Conservation (phyloP, 495 filamentous ascomycete species). For the Penicillium coprophilum region DNA sequence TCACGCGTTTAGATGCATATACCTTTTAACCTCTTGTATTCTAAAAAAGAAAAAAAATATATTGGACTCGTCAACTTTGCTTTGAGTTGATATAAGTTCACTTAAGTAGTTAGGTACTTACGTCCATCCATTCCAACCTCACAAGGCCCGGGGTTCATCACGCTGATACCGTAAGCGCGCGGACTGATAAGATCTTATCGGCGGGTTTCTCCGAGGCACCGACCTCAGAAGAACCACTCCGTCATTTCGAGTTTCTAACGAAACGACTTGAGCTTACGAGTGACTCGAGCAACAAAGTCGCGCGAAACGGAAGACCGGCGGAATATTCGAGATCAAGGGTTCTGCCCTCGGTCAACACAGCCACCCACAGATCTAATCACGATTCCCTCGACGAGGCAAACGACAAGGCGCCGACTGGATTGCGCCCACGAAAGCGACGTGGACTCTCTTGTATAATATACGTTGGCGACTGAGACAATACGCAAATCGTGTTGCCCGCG, state of each 20-base stretch:
- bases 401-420: constrained; percentile 8
- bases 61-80: background rate
- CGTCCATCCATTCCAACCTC: too few species aligned
- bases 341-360: background rate
- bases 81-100: background rate
- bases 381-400: constrained; percentile 7
- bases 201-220: constrained; percentile 28
- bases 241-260: constrained; percentile 2
- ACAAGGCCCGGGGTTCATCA: too few species aligned
- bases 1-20: background rate
- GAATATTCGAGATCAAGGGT: background rate
- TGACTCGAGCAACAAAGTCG: background rate
- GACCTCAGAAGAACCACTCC: constrained; percentile 2
- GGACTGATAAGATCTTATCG: constrained; percentile 29
- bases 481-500: background rate
- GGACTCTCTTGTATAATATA: background rate
- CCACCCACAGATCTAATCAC: background rate
- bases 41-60: background rate
- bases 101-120: background rate
- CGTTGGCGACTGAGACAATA: background rate
- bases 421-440: constrained; percentile 5
- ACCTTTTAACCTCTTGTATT: background rate
- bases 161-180: background rate
- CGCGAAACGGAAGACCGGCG: background rate
- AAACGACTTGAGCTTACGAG: background rate